Evolutionary conservation across 345 rosid genomes (phyloP).

Genomic region (Bruguiera gymnorhiza): DNA sequence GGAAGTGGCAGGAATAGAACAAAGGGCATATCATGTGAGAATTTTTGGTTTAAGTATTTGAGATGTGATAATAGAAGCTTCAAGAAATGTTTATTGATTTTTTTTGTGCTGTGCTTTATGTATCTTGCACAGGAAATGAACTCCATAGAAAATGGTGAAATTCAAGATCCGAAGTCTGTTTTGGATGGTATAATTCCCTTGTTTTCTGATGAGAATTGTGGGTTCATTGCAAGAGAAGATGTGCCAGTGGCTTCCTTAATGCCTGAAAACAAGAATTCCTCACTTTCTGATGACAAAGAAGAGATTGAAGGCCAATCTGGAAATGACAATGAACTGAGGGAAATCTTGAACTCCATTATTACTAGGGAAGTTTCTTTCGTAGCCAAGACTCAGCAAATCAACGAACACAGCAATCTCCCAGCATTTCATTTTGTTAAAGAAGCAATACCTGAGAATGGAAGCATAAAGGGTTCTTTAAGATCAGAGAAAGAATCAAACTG

Average conservation of each 20-base stretch:
- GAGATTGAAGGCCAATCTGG: conserved; percentile 10
- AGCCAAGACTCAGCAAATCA: conserved; percentile 21
- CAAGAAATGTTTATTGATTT: conserved; percentile 1
- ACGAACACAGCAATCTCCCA: conserved; percentile 22
- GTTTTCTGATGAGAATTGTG: conserved; percentile 40
- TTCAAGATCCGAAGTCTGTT: conserved; percentile 31
- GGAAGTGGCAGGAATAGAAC: conserved; percentile 13
- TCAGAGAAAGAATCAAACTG: conserved; percentile 17
- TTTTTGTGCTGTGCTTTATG: too few species aligned
- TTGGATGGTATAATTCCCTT: conserved; percentile 39
- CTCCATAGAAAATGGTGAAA: conserved; percentile 31
- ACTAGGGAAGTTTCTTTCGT: conserved; percentile 24
- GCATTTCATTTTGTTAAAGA: conserved; percentile 18
- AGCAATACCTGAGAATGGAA: conserved; percentile 17
- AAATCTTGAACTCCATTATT: conserved; percentile 9
- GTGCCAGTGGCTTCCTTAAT: conserved; percentile 27
- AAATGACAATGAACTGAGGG: conserved; percentile 9
- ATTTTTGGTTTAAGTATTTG: not conserved
- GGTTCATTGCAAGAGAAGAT: conserved; percentile 24
- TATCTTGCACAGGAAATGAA: conserved; percentile 26
- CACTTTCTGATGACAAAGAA: conserved; percentile 8
- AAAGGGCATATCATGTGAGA: conserved; percentile 28
- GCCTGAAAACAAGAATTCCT: conserved; percentile 15
- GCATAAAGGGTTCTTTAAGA: conserved; percentile 7
- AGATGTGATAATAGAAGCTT: not conserved